Conservation (phyloP, 2,329 filamentous ascomycete genomes). For the Lojkania enalia region DNA sequence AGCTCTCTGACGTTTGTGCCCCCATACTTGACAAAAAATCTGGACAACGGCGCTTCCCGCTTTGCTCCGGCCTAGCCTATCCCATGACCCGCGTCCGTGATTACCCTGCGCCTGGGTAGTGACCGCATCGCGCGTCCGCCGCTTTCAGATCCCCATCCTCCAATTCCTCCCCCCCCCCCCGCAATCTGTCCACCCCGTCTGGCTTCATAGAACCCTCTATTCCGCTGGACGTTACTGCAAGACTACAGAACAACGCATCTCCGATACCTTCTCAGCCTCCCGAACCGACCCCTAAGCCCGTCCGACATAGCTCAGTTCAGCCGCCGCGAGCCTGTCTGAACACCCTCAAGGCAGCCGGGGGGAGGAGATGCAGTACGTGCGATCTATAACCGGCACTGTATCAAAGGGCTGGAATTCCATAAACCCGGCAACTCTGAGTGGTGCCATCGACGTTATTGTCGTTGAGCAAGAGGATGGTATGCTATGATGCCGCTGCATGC, state of each 20-base stretch:
- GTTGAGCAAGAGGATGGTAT: constrained; percentile 92
- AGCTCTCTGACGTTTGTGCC: no score
- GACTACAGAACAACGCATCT: background rate
- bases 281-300: constrained; percentile 2
- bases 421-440: constrained; percentile 95
- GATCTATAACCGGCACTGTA: constrained; percentile 91
- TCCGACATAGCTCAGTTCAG: constrained; percentile 3
- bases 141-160: background rate
- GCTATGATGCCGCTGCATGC: background rate
- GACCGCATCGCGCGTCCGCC: constrained; percentile 9
- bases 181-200: background rate
- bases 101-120: constrained; percentile 6
- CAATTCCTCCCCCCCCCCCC: constrained; percentile 7
- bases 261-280: background rate
- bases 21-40: no score
- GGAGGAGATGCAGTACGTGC: constrained; percentile 91
- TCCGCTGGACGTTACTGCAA: background rate
- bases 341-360: constrained; percentile 10
- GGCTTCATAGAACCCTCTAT: no score
- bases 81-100: constrained; percentile 23
- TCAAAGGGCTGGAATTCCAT: constrained; percentile 99
- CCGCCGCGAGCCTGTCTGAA: constrained; percentile 2
- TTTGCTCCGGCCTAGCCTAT: constrained; percentile 22
- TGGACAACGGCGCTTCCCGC: constrained; percentile 14
- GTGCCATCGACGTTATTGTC: constrained; percentile 98